Conservation (phyloP, 495 filamentous ascomycete genomes). For the Apodospora peruviana region DNA sequence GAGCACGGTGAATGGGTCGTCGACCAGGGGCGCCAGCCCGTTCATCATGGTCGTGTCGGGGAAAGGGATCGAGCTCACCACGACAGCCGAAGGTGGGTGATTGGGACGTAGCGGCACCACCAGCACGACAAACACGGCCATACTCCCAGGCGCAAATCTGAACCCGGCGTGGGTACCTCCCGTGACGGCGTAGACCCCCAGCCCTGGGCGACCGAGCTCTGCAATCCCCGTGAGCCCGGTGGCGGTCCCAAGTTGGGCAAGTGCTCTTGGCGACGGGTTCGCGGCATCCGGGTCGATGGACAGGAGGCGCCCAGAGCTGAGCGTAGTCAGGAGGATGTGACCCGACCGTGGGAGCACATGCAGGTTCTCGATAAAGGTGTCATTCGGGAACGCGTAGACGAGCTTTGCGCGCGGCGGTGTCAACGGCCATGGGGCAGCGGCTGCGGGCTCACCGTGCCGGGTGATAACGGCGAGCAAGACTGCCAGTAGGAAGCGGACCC, state of each 20-base stretch:
- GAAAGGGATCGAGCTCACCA: conserved; percentile 9
- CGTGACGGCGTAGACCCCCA: neutral
- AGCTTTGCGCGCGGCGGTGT: too few relatives aligned
- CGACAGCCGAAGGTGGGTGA: neutral
- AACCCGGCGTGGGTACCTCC: neutral
- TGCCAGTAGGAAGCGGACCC: too few relatives aligned
- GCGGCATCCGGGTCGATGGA: neutral
- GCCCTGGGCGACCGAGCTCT: neutral
- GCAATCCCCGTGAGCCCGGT: neutral
- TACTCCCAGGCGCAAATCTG: neutral
- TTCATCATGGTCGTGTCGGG: conserved; percentile 21
- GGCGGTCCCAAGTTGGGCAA: neutral
- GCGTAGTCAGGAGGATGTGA: neutral
- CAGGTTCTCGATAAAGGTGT: neutral
- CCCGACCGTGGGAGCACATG: neutral
- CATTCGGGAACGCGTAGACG: neutral
- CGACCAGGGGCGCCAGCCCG: conserved; percentile 19
- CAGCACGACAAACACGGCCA: neutral
- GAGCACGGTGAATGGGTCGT: conserved; percentile 9
- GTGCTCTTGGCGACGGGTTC: neutral
- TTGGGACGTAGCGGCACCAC: neutral
- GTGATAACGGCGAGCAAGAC: too few relatives aligned
- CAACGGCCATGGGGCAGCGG: too few relatives aligned
- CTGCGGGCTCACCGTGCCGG: too few relatives aligned
- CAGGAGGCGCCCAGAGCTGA: neutral